Conservation (phyloP, 164 flowering plant species). For the Chimonanthus praecox region DNA sequence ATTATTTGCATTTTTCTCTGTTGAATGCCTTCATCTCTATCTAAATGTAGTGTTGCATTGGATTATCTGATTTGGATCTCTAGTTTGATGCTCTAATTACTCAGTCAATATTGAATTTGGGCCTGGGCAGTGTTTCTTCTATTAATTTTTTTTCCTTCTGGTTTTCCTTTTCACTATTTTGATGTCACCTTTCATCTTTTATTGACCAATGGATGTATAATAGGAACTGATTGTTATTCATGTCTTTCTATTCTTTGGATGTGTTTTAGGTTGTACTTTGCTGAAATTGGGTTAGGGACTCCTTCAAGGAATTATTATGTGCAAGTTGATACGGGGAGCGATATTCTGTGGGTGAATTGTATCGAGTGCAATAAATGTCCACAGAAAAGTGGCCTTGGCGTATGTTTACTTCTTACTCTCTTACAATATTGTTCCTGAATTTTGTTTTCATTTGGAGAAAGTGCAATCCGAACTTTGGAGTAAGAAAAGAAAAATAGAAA, state of each 20-base stretch:
- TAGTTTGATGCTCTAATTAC: not conserved
- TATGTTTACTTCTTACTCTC: conserved; percentile 27
- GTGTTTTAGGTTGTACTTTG: conserved; percentile 67
- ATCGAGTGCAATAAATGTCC: conserved; percentile 76
- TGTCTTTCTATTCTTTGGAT: not conserved
- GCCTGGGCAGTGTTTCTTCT: not conserved
- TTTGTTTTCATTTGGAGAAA: too few relatives aligned
- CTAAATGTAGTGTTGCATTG: not conserved
- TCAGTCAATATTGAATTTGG: not conserved
- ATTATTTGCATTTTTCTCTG: not conserved
- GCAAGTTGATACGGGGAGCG: conserved; percentile 95
- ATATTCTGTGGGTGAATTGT: conserved; percentile 91
- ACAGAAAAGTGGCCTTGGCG: conserved; percentile 67
- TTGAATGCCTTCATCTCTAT: not conserved
- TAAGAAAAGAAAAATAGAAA: too few relatives aligned
- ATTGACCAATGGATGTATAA: not conserved
- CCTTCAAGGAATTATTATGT: conserved; percentile 74
- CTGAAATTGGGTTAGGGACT: conserved; percentile 77
- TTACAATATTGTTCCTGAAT: not conserved
- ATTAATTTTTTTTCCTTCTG: not conserved
- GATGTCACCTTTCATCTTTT: not conserved
- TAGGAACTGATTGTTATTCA: not conserved
- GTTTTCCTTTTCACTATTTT: not conserved
- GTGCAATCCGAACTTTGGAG: too few relatives aligned
- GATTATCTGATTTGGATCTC: not conserved